Evolutionary conservation across 768 basidiomycete species (phyloP).

Genomic region (Collybiopsis confluens): DNA sequence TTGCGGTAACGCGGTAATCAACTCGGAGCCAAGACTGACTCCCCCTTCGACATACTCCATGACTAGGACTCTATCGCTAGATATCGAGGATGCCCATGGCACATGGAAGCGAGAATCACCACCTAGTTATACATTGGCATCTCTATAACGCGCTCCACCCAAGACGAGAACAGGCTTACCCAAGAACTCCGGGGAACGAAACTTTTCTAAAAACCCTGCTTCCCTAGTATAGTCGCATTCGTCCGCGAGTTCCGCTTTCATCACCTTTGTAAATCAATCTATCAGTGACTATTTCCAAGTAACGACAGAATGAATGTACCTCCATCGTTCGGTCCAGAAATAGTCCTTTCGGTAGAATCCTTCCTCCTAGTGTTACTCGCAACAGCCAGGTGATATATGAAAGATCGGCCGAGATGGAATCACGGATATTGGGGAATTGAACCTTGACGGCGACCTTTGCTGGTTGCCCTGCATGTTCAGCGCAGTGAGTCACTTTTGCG

Average conservation of each 20-base stretch:
- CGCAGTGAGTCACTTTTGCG: neutral
- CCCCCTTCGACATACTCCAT: conserved; percentile 80
- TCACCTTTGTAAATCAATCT: conserved; percentile 45
- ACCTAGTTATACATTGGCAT: conserved; percentile 33
- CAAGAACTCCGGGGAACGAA: conserved; percentile 39
- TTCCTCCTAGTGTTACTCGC: conserved; percentile 50
- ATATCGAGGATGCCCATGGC: conserved; percentile 82
- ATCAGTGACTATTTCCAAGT: neutral
- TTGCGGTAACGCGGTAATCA: conserved; percentile 52
- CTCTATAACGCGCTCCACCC: neutral
- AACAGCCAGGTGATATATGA: conserved; percentile 81
- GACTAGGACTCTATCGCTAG: conserved; percentile 79
- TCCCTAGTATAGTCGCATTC: conserved; percentile 91
- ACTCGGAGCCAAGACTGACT: conserved; percentile 68
- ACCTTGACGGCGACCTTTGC: conserved; percentile 79
- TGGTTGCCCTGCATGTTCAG: conserved; percentile 29
- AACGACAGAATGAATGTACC: conserved; percentile 27
- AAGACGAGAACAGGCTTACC: neutral
- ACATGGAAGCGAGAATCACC: conserved; percentile 69
- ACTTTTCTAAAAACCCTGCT: conserved; percentile 62
- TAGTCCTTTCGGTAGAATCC: conserved; percentile 80
- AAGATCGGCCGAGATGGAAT: conserved; percentile 85
- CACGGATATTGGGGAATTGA: conserved; percentile 89
- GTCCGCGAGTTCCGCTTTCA: conserved; percentile 85
- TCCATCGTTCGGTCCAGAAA: conserved; percentile 87